Percentiles rank a stretch among this genome's conserved stretches.
phyloP scores from a whole-genome alignment of 1,139 yeast genomes.

The Suhomyces bokatorum region DNA sequence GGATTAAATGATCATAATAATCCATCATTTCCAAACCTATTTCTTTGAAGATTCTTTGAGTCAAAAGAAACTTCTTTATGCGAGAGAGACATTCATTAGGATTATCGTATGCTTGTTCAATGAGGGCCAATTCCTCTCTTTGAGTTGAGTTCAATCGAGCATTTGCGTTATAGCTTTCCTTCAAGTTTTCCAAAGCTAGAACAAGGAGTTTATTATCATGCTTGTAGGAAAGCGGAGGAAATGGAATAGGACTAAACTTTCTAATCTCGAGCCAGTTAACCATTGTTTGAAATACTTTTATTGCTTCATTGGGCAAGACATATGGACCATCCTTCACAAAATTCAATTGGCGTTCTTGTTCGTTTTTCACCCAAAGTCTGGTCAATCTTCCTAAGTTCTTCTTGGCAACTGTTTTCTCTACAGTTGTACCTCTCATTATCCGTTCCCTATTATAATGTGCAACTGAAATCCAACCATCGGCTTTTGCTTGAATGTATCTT shows the following conservation, averaged over 20 bases:
- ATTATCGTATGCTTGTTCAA: slow-evolving; percentile 95
- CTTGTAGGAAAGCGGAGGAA: slow-evolving; percentile 89
- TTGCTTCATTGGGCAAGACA: slow-evolving; percentile 85
- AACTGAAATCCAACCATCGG: slow-evolving; percentile 94
- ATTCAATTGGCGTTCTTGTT: slow-evolving; percentile 82
- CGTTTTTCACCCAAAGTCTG: slow-evolving; percentile 87
- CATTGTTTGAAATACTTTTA: slow-evolving; percentile 80
- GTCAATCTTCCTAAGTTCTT: slow-evolving; percentile 92
- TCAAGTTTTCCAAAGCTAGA: slow-evolving; percentile 83
- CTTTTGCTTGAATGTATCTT: slow-evolving; percentile 89
- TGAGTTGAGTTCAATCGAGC: slow-evolving; percentile 83
- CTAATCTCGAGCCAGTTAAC: slow-evolving; percentile 92
- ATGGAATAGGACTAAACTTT: slow-evolving; percentile 83
- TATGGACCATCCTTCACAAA: slow-evolving; percentile 88
- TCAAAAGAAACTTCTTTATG: slow-evolving; percentile 75
- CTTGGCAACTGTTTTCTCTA: slow-evolving; percentile 90
- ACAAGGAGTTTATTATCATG: slow-evolving; percentile 90
- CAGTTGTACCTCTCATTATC: slow-evolving; percentile 82
- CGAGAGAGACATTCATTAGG: slow-evolving; percentile 92
- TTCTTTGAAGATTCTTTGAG: slow-evolving; percentile 92
- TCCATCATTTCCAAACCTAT: slow-evolving; percentile 91
- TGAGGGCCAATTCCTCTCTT: slow-evolving; percentile 87
- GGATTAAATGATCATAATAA: slow-evolving; percentile 77
- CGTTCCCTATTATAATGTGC: slow-evolving; percentile 93
- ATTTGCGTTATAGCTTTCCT: slow-evolving; percentile 81